These are phyloP conservation scores for Paramecium pentaurelia DNA, from an alignment of 73 alveolate genomes.

Conservation along the genomic window DNA sequence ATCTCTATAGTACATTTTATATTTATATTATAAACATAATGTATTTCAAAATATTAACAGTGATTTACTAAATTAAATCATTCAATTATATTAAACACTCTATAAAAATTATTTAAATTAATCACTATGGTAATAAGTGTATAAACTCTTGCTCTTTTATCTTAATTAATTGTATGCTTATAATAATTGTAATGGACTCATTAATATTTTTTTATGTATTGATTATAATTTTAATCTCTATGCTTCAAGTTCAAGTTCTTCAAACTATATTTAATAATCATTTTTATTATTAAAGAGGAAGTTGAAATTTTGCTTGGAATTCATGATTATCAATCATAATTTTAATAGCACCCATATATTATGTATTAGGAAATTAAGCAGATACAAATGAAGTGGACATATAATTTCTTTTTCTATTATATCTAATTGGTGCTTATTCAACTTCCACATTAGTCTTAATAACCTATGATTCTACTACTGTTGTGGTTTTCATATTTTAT, in stretches of 20 bases:
- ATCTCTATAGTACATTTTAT: neutral
- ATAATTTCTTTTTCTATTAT: constrained; percentile 24
- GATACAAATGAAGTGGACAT: constrained; percentile 26
- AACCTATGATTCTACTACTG: neutral
- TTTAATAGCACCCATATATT: neutral
- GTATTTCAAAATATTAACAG: neutral
- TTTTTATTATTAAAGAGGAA: neutral
- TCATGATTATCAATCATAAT: neutral
- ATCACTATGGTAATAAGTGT: too few species aligned
- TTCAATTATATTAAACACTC: neutral
- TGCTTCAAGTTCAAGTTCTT: neutral
- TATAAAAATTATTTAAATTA: neutral
- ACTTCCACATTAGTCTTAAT: neutral
- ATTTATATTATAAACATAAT: neutral
- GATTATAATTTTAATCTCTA: neutral
- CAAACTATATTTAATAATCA: neutral
- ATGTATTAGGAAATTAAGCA: neutral
- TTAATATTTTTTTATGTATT: too few species aligned
- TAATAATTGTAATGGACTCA: neutral
- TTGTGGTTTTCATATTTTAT: neutral
- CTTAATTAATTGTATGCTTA: neutral
- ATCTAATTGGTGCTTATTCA: neutral
- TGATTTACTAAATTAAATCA: neutral
- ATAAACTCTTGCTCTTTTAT: neutral
- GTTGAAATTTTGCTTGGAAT: neutral